Evolutionary conservation across 1,284 basidiomycete species (phyloP), one percentile per base, ranked within the genome.

Genomic region (Rhodotorula mucilaginosa): DNA sequence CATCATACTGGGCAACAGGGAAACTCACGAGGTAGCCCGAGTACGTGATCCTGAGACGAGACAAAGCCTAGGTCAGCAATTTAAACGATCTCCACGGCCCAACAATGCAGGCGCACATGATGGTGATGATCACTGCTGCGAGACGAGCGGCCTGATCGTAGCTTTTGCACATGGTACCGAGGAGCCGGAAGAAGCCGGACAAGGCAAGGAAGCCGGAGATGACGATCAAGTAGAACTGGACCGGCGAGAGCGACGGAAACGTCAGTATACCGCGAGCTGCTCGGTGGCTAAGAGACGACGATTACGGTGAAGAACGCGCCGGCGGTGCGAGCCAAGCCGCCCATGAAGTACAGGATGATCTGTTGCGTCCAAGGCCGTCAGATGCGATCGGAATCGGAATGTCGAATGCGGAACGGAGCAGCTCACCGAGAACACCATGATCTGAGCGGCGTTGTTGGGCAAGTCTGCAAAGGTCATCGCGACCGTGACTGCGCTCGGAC

Each of bases 401-500:
- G 39, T 8, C 6, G 8, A 12, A 39, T 12, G 39, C 39, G 39
- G 8, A 12, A 39, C 10, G 39, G 1, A 44, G 39, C 12, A 44
- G 10, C 39, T 44, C 39, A 44, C 39, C 10, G 77, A 79, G 79
- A 86, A 86, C 34, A 84, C 44, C 71, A 84, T 78, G 63, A 85
- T 83, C 69, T 83, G 82, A 5, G 79, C 72, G 1, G 82, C 79
- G 70, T 82, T 83, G 80, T 84, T 84, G 0, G 84, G 84, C 19
- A 84, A 79, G 74, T 85, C 84, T 66, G 83, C 80, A 10, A 82
- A 57, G 16, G 83, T 80, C 61, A 80, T 89, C 7, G 88, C 89
- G 26, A 92, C 79, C 0, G 88, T 86, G 46, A 89, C 83, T 1
- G 91, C 89, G 8, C 88, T 86, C 0, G 92, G 90, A 39, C 91